These are phyloP conservation scores for Dianthus caryophyllus DNA, from an alignment of 148 eudicot species.

Conservation along the genomic window DNA sequence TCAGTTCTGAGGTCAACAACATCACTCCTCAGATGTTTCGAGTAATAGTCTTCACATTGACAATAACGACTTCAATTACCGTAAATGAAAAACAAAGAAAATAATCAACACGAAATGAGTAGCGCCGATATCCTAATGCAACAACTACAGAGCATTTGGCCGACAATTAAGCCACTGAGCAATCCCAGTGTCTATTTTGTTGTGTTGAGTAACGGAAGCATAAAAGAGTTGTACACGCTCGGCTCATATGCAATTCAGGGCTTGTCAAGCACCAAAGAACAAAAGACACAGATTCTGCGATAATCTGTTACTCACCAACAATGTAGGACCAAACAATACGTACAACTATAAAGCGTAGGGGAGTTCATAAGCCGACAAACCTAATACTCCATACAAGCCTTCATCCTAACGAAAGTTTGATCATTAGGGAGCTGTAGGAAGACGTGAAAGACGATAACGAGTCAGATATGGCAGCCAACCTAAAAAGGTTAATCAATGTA, in stretches of 20 bases:
- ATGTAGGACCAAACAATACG: background rate
- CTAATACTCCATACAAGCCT: too few relatives aligned
- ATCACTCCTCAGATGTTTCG: too few relatives aligned
- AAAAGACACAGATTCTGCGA: too few relatives aligned
- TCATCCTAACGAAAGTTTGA: background rate
- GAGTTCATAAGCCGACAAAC: too few relatives aligned
- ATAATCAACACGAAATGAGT: too few relatives aligned
- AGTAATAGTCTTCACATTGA: too few relatives aligned
- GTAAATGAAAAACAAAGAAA: too few relatives aligned
- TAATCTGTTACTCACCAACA: background rate
- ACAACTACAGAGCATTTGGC: background rate
- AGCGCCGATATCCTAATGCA: background rate
- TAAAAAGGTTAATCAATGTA: background rate
- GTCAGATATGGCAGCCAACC: slow-evolving; percentile 11
- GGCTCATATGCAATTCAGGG: background rate
- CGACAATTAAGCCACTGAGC: background rate
- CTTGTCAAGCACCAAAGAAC: background rate
- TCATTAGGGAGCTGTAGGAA: background rate
- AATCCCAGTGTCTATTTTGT: background rate
- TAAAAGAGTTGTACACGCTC: background rate
- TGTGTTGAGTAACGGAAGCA: background rate
- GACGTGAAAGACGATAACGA: background rate
- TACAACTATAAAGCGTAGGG: too few relatives aligned
- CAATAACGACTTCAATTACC: too few relatives aligned
- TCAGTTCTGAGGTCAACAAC: too few relatives aligned